Evolutionary conservation across 371 early-diverging fungal species (phyloP).

Genomic region (Syncephalis plumigaleata): DNA sequence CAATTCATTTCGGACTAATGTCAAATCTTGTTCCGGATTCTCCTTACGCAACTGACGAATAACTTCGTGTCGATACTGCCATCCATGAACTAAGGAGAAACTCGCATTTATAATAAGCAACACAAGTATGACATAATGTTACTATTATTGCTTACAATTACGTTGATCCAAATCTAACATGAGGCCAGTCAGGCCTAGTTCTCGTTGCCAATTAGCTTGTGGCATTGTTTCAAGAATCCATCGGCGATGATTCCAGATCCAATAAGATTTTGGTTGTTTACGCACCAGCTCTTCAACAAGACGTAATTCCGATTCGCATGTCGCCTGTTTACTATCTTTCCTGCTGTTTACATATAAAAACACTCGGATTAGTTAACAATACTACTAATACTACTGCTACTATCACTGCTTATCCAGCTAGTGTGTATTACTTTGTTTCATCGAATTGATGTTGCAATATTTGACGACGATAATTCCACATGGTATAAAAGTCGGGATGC

Average conservation of each 20-base stretch:
- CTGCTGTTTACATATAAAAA: too few species aligned
- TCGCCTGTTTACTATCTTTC: conserved; percentile 1
- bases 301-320: conserved; percentile 32
- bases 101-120: conserved; percentile 1
- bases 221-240: conserved; percentile 72
- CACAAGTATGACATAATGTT: too few species aligned
- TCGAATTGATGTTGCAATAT: conserved; percentile 27
- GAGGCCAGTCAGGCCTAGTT: conserved; percentile 51
- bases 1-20: conserved; percentile 39
- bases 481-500: conserved; percentile 81
- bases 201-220: conserved; percentile 55
- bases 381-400: background rate
- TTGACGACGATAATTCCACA: conserved; percentile 76
- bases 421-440: conserved; percentile 9
- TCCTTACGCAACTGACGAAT: conserved; percentile 22
- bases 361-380: too few species aligned
- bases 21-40: conserved; percentile 7
- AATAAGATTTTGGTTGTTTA: conserved; percentile 76
- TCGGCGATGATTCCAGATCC: conserved; percentile 88
- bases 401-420: background rate
- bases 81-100: conserved; percentile 61
- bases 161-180: conserved; percentile 74
- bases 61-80: conserved; percentile 83
- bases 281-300: conserved; percentile 41
- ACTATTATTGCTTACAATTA: conserved; percentile 82